Base-by-base conservation (phyloP, 1,139 yeast genomes). In the Debaryomycetaceae sp. region DNA sequence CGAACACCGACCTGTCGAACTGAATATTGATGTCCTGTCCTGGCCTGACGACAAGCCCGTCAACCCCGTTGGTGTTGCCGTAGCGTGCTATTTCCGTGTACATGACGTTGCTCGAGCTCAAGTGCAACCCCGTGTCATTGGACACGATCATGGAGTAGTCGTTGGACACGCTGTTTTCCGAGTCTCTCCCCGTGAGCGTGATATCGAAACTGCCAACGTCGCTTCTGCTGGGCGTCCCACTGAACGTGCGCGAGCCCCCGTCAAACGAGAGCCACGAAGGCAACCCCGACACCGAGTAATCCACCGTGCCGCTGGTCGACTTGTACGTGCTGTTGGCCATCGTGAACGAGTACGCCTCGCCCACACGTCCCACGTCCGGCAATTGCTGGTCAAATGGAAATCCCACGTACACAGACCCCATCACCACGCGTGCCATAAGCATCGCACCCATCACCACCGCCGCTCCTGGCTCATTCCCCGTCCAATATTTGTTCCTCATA, bases 251-350 rank as follows among this genome's bases (percentile, higher is more conserved):
- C 6, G 87, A 63, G 6, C 56, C 47, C 1, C 80, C 54, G 62
- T 91, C 95, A 53, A 93, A 87, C 2, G 70, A 56, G 36, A 93
- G 72, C 99, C 99, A 93, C 7, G 62, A 49, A 1, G 99, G 99
- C 47, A 83, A 67, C 41, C 75, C 68, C 22, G 72, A 63, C 0
- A 81, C 86, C 6, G 77, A 55, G 61, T 87, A 89, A 5, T 67
- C 49, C 24, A 89, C 73, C 20, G 65, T 61, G 14, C 72, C 69
- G 35, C 74, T 60, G 5, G 66, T 55, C 4, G 87, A 76, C 49
- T 76, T 72, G 62, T 80, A 90, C 4, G 99, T 91, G 52, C 83
- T 81, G 47, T 76, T 70, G 42, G 91, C 84, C 45, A 93, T 68
- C 38, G 83, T 76, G 65, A 88, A 93, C n/a, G 68, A 52, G 66